These are phyloP conservation scores for Hyaloscypha hepaticicola DNA, from an alignment of 495 filamentous ascomycete genomes.

Conservation along the genomic window DNA sequence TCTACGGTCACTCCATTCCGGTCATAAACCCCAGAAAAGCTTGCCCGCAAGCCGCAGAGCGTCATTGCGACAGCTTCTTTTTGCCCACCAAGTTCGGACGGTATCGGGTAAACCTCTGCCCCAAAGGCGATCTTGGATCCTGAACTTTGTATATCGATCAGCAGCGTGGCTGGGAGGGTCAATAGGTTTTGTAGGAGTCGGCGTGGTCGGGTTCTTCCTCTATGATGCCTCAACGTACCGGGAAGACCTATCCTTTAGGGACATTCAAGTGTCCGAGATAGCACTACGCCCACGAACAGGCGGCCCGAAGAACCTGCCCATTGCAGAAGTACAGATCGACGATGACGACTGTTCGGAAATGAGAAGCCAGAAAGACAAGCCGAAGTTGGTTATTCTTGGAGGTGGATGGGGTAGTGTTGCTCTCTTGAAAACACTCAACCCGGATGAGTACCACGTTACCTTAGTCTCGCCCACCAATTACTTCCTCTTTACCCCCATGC, in stretches of 20 bases:
- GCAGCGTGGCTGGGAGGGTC: slow-evolving; percentile 51
- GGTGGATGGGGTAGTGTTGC: slow-evolving; percentile 96
- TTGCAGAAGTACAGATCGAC: slow-evolving; percentile 80
- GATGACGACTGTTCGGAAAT: slow-evolving; percentile 77
- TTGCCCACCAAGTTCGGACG: slow-evolving; percentile 13
- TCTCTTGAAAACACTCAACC: slow-evolving; percentile 83
- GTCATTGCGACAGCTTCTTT: slow-evolving; percentile 12
- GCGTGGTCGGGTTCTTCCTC: slow-evolving; percentile 81
- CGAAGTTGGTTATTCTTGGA: slow-evolving; percentile 86
- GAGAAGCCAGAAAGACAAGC: slow-evolving; percentile 74
- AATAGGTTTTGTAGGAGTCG: slow-evolving; percentile 42
- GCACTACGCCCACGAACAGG: slow-evolving; percentile 80
- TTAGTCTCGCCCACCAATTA: slow-evolving; percentile 93
- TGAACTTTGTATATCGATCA: slow-evolving; percentile 51
- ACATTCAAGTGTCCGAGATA: slow-evolving; percentile 78
- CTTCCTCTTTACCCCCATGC: slow-evolving; percentile 97
- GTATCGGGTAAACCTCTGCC: slow-evolving; percentile 51
- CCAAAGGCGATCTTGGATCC: slow-evolving; percentile 39
- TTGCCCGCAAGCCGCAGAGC: neutral
- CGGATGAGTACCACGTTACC: slow-evolving; percentile 47
- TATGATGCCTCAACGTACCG: slow-evolving; percentile 94
- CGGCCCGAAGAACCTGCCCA: slow-evolving; percentile 94
- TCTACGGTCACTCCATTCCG: slow-evolving; percentile 7
- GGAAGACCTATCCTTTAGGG: slow-evolving; percentile 58
- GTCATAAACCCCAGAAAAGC: neutral